phyloP scores from a whole-genome alignment of 2,329 filamentous ascomycete genomes.

The Fusarium solani-melongenae region DNA sequence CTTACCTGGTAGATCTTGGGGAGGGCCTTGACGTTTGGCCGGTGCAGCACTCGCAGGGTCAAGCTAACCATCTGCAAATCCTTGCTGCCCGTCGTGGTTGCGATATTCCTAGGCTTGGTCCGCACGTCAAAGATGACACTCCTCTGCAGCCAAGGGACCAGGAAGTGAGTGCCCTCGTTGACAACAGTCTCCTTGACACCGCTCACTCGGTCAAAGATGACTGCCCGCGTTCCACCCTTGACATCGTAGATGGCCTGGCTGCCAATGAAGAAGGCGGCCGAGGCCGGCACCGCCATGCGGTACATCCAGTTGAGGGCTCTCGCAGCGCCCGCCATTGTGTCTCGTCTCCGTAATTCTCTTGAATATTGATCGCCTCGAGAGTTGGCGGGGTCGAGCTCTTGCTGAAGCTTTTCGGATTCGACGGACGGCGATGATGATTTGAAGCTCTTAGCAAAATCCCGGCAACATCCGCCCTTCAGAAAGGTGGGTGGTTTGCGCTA shows the following conservation, averaged over 20 bases:
- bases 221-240: constrained; percentile 90
- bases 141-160: constrained; percentile 94
- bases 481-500: constrained; percentile 43
- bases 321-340: constrained; percentile 65
- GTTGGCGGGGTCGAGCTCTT: constrained; percentile 18
- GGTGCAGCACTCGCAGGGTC: constrained; percentile 93
- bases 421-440: constrained; percentile 42
- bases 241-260: constrained; percentile 96
- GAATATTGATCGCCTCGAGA: background rate
- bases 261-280: constrained; percentile 73
- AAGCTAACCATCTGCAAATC: constrained; percentile 99
- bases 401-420: constrained; percentile 42
- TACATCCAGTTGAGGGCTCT: constrained; percentile 71
- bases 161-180: constrained; percentile 97
- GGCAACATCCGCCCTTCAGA: constrained; percentile 33
- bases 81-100: constrained; percentile 97
- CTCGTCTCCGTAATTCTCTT: background rate
- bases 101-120: constrained; percentile 97
- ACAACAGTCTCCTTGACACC: constrained; percentile 94
- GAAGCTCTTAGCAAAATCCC: constrained; percentile 41
- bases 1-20: constrained; percentile 98
- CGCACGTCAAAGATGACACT: constrained; percentile 97
- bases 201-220: constrained; percentile 95
- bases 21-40: constrained; percentile 90
- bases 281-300: constrained; percentile 77